Evolutionary conservation across 208 protist species (phyloP), one percentile per base, ranked within the genome.

Genomic region (Strigomonas galati): DNA sequence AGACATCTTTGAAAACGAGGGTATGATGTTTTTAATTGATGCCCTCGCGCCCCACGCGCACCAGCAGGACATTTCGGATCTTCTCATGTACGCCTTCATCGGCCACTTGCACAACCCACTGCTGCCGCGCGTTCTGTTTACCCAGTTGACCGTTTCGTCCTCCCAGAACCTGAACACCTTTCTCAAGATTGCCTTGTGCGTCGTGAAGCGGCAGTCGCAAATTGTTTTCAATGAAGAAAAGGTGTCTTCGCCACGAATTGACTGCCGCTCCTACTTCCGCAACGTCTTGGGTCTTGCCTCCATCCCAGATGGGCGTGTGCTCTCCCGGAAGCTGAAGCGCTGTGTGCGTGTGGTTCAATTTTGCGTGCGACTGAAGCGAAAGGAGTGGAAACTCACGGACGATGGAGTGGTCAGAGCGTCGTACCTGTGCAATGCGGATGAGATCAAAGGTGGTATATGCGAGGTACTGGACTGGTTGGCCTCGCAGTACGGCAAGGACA

Each of bases 391-490:
- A 59, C 6, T 40, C 35, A 40, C 35, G 7, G 35, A 40, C 35
- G 35, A 40, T 40, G 35, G 35, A 4, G 4, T 40, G 7, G 10
- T 40, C 35, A 40, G 10, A 10, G 10, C 35, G 4, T 40, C 35
- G 35, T 40, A 40, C 10, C 35, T 40, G 35, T 40, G 35, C 35
- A 40, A 40, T 40, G 35, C 35, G 4, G 35, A 40, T 40, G 35
- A 40, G 35, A 40, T 40, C 10, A 40, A 71, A 52, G n/a, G 48
- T 0, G 68, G 40, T 21, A 64, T 81, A 12, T 57, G 60, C 40
- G 71, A 68, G 35, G 67, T 81, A 24, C 37, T 89, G 46, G 68
- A 80, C 46, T 89, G 82, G 76, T 59, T 85, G 21, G 66, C 79
- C 24, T 32, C 61, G 21, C 66, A 72, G 31, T 85, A 84, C 54